phyloP scores from a whole-genome alignment of 345 rosid species.

The Eutrema yunnanense region DNA sequence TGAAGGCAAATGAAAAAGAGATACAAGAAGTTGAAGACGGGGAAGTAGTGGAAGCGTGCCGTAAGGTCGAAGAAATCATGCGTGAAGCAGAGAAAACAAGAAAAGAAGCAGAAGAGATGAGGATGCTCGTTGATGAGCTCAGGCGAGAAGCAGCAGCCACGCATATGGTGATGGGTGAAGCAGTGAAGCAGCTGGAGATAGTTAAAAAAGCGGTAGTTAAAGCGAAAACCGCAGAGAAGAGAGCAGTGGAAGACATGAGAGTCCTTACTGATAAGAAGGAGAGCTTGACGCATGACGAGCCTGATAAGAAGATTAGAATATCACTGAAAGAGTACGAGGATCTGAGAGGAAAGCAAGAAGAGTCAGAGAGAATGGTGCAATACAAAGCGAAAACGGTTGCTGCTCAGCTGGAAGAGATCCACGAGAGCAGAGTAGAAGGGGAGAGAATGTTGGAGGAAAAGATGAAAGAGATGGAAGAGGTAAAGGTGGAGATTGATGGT shows the following conservation, averaged over 20 bases:
- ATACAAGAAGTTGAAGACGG: slow-evolving; percentile 15
- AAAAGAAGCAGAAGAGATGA: slow-evolving; percentile 50
- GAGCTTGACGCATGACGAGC: slow-evolving; percentile 15
- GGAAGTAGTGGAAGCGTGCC: slow-evolving; percentile 20
- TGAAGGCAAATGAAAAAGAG: slow-evolving; percentile 34
- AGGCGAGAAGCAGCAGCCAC: slow-evolving; percentile 38
- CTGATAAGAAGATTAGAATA: slow-evolving; percentile 44
- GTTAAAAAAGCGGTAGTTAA: slow-evolving; percentile 39
- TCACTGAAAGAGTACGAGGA: slow-evolving; percentile 46
- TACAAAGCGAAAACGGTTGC: slow-evolving; percentile 45
- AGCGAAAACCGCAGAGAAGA: slow-evolving; percentile 53
- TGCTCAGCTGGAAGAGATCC: slow-evolving; percentile 44
- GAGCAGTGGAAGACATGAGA: slow-evolving; percentile 48
- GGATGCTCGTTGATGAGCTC: slow-evolving; percentile 31
- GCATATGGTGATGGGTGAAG: slow-evolving; percentile 29
- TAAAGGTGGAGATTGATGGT: slow-evolving; percentile 48
- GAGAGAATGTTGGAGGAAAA: slow-evolving; percentile 47
- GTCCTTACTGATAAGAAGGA: slow-evolving; percentile 31
- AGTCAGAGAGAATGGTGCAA: slow-evolving; percentile 43
- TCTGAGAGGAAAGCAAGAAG: slow-evolving; percentile 46
- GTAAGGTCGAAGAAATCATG: slow-evolving; percentile 32
- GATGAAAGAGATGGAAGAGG: slow-evolving; percentile 52
- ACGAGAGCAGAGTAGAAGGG: slow-evolving; percentile 35
- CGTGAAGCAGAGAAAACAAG: slow-evolving; percentile 46
- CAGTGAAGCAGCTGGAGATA: slow-evolving; percentile 41